Evolutionary conservation across 495 filamentous ascomycete species (phyloP).

Genomic region (Penicillium malachiteum): DNA sequence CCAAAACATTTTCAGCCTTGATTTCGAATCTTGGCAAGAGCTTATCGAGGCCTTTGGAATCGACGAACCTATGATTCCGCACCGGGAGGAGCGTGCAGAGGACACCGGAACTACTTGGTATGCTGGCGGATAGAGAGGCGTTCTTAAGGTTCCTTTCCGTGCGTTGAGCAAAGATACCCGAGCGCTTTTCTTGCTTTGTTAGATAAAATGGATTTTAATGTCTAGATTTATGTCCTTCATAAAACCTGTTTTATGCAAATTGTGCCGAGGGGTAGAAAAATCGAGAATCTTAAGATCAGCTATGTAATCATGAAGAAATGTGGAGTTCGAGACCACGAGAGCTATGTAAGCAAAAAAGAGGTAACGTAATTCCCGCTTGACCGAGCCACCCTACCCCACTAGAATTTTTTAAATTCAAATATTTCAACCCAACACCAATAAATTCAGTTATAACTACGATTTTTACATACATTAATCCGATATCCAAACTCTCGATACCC

Average conservation of each 20-base stretch:
- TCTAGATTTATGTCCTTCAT: neutral
- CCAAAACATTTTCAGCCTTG: slow-evolving; percentile 81
- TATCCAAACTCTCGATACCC: too few relatives aligned
- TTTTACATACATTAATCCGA: too few relatives aligned
- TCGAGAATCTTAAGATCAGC: neutral
- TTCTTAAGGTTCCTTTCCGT: too few relatives aligned
- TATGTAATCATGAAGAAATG: neutral
- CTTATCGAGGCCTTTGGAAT: slow-evolving; percentile 74
- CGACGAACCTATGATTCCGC: slow-evolving; percentile 75
- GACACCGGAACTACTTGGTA: slow-evolving; percentile 73
- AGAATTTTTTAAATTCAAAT: too few relatives aligned
- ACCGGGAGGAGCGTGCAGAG: slow-evolving; percentile 62
- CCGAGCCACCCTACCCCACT: too few relatives aligned
- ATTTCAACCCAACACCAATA: too few relatives aligned
- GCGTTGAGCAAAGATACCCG: neutral
- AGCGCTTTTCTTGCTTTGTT: neutral
- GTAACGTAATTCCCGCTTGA: too few relatives aligned
- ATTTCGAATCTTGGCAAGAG: slow-evolving; percentile 77
- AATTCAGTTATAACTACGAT: too few relatives aligned
- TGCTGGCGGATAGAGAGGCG: slow-evolving; percentile 24
- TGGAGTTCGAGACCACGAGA: neutral
- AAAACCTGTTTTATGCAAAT: neutral
- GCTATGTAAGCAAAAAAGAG: neutral
- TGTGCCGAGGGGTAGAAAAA: neutral
- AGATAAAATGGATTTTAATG: too few relatives aligned